Percentiles rank a stretch among this genome's conserved stretches.
These are phyloP conservation scores for Porodaedalea pini DNA, from an alignment of 1,284 basidiomycete species.

Conservation along the genomic window DNA sequence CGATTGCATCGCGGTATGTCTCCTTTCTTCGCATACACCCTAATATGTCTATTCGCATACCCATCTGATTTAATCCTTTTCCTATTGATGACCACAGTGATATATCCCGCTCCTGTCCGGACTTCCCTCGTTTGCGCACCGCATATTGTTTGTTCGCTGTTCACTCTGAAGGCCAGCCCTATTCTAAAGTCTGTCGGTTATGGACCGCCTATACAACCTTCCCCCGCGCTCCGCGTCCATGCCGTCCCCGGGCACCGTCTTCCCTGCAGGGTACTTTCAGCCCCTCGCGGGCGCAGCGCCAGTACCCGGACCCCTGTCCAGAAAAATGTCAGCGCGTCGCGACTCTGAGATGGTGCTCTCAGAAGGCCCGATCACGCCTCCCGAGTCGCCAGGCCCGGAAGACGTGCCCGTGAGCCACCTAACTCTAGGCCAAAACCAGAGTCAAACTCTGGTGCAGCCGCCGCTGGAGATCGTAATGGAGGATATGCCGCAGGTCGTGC, in stretches of 20 bases:
- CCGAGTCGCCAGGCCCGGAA: constrained; percentile 37
- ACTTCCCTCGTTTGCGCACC: not conserved
- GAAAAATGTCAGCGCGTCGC: constrained; percentile 24
- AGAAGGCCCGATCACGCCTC: constrained; percentile 39
- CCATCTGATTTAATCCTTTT: not conserved
- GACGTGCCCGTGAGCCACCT: constrained; percentile 20
- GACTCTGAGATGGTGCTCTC: constrained; percentile 34
- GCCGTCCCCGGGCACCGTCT: constrained; percentile 29
- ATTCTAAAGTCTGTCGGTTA: not conserved
- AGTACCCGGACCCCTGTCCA: not conserved
- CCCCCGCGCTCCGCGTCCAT: constrained; percentile 36
- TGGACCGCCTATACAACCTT: constrained; percentile 13
- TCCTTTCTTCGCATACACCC: not conserved
- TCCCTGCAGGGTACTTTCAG: constrained; percentile 27
- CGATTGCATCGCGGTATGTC: not conserved
- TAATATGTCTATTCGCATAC: not conserved
- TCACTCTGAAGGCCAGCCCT: not conserved
- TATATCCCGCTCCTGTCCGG: constrained; percentile 3
- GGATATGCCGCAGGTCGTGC: constrained; percentile 1
- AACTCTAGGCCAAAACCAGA: not conserved
- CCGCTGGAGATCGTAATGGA: constrained; percentile 17
- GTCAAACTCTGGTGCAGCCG: not conserved
- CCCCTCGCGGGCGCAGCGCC: constrained; percentile 7
- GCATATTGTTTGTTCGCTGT: not conserved
- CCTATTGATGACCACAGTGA: not conserved